These are phyloP conservation scores for Mortierella sp. DNA, from an alignment of 371 early-diverging fungal species.

Conservation along the genomic window DNA sequence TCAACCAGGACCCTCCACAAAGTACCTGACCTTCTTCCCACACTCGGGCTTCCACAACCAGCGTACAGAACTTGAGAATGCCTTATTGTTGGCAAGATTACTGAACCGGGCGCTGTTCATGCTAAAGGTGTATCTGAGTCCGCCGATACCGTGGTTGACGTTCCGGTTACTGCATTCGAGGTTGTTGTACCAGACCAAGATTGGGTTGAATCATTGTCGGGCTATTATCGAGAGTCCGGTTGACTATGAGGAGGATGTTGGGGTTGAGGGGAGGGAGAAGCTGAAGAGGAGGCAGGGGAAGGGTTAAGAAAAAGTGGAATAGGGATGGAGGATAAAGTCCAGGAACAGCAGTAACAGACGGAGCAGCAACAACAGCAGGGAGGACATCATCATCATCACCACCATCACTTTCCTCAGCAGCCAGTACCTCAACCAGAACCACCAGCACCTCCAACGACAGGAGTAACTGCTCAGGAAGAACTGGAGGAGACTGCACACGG, in stretches of 20 bases:
- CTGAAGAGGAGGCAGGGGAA: background rate
- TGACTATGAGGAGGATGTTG: conserved; percentile 3
- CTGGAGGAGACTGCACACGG: background rate
- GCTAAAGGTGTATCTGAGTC: conserved; percentile 70
- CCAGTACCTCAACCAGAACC: too few species aligned
- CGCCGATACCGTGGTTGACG: conserved; percentile 68
- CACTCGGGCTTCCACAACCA: conserved; percentile 75
- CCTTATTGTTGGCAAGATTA: conserved; percentile 65
- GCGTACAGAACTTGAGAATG: conserved; percentile 71
- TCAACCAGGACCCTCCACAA: conserved; percentile 33
- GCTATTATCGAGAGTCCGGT: conserved; percentile 41
- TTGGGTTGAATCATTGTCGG: conserved; percentile 69
- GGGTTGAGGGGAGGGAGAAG: background rate
- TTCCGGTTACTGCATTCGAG: conserved; percentile 60
- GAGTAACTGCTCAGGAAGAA: background rate
- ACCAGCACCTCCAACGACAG: background rate
- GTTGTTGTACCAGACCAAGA: conserved; percentile 67
- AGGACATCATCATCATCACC: background rate
- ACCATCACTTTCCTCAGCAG: background rate
- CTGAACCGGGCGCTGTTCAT: conserved; percentile 70
- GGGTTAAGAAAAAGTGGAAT: background rate
- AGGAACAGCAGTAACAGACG: background rate
- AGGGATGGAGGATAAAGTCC: background rate
- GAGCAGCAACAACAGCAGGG: conserved; percentile 1
- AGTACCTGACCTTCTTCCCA: conserved; percentile 64